These are phyloP conservation scores for Penicillium sp. DNA, from an alignment of 2,329 filamentous ascomycete genomes.

Conservation along the genomic window DNA sequence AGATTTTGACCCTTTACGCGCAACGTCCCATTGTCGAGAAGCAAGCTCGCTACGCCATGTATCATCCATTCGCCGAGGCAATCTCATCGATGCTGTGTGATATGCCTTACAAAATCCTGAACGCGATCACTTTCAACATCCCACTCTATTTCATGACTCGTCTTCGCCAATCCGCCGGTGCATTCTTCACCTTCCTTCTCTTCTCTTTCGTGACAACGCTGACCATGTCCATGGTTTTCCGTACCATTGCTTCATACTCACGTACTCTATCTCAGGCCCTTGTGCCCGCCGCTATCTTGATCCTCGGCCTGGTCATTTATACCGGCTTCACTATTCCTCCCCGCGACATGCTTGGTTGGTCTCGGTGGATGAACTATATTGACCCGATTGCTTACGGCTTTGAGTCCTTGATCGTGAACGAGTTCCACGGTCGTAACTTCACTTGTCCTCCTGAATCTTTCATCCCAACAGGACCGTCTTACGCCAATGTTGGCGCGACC, in stretches of 20 bases:
- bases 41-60: conserved; percentile 29
- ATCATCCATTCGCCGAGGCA: conserved; percentile 23
- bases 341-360: conserved; percentile 11
- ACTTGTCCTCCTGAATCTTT: conserved; percentile 32
- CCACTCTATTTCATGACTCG: conserved; percentile 85
- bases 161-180: conserved; percentile 67
- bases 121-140: conserved; percentile 73
- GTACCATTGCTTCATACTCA: conserved; percentile 71
- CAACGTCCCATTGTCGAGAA: conserved; percentile 26
- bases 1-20: conserved; percentile 41
- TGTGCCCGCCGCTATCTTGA: conserved; percentile 6
- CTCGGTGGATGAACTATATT: conserved; percentile 12
- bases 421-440: conserved; percentile 69
- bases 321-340: conserved; percentile 9
- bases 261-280: conserved; percentile 58
- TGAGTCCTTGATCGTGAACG: conserved; percentile 52
- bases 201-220: conserved; percentile 71
- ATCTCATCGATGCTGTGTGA: conserved; percentile 23
- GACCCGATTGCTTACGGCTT: conserved; percentile 10
- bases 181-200: conserved; percentile 84
- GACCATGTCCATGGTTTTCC: conserved; percentile 82
- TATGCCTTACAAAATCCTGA: conserved; percentile 76
- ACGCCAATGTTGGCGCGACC: conserved; percentile 30
- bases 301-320: conserved; percentile 8
- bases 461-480: conserved; percentile 45